Conservation (phyloP, 805 yeast genomes). For the Lipomyces yamanashiensis region DNA sequence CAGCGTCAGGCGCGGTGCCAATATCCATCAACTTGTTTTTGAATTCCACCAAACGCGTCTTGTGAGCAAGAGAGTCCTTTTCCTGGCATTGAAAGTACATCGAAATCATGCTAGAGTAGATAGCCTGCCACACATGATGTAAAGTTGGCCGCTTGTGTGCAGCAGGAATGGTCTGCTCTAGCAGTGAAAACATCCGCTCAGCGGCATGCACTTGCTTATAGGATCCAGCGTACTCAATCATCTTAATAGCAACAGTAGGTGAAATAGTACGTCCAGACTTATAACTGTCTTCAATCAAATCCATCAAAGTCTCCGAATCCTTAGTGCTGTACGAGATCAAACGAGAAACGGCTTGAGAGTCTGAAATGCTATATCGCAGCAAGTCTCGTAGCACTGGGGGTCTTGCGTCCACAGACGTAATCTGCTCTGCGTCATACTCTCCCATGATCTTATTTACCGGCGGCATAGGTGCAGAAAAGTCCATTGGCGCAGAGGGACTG, state of each 20-base stretch:
- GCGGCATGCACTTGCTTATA: slow-evolving; percentile 16
- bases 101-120: slow-evolving; percentile 42
- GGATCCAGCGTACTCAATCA: slow-evolving; percentile 23
- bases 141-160: slow-evolving; percentile 21
- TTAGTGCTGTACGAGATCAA: slow-evolving; percentile 4
- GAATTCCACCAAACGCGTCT: slow-evolving; percentile 40
- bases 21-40: slow-evolving; percentile 40
- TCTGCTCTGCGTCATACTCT: background rate
- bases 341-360: slow-evolving; percentile 13
- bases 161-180: slow-evolving; percentile 23
- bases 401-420: slow-evolving; percentile 1
- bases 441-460: background rate
- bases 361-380: slow-evolving; percentile 8
- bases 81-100: slow-evolving; percentile 39
- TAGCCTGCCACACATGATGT: slow-evolving; percentile 39
- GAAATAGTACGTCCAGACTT: slow-evolving; percentile 12
- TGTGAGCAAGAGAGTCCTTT: slow-evolving; percentile 35
- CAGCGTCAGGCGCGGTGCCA: slow-evolving; percentile 45
- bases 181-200: slow-evolving; percentile 23
- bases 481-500: background rate
- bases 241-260: slow-evolving; percentile 20
- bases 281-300: slow-evolving; percentile 7
- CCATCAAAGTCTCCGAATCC: slow-evolving; percentile 4
- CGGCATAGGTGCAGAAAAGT: background rate
- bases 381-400: slow-evolving; percentile 6